These are phyloP conservation scores for Neurospora hispaniola DNA, from an alignment of 495 filamentous ascomycete genomes.

Conservation along the genomic window DNA sequence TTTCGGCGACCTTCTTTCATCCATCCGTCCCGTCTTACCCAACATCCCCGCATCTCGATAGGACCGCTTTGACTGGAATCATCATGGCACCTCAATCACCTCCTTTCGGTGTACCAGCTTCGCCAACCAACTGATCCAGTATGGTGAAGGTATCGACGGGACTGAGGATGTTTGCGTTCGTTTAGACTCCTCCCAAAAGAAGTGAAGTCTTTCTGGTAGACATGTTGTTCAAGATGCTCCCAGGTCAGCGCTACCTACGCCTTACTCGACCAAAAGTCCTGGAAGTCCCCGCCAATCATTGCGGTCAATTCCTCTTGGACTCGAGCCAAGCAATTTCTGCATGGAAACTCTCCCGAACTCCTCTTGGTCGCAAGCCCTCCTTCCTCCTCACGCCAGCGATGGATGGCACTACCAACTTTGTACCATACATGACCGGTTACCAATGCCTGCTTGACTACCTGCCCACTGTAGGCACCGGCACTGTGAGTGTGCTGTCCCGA, in stretches of 20 bases:
- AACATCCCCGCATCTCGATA: background rate
- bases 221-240: background rate
- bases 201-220: background rate
- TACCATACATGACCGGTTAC: background rate
- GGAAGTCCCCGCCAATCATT: background rate
- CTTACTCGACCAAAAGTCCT: background rate
- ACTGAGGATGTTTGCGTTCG: background rate
- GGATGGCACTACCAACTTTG: background rate
- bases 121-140: background rate
- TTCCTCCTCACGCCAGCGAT: background rate
- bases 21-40: background rate
- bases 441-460: background rate
- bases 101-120: background rate
- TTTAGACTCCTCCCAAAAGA: background rate
- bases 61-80: background rate
- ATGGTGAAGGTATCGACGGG: background rate
- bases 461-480: background rate
- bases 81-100: background rate
- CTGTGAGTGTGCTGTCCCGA: background rate
- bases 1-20: background rate
- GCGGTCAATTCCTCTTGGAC: background rate
- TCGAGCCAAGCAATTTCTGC: background rate
- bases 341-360: background rate
- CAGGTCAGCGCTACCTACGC: background rate
- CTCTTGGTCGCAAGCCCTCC: background rate